Evolutionary conservation across 176 grass and related monocot genomes (phyloP), one percentile per base, ranked within the genome.

Genomic region (Carex cristatella): DNA sequence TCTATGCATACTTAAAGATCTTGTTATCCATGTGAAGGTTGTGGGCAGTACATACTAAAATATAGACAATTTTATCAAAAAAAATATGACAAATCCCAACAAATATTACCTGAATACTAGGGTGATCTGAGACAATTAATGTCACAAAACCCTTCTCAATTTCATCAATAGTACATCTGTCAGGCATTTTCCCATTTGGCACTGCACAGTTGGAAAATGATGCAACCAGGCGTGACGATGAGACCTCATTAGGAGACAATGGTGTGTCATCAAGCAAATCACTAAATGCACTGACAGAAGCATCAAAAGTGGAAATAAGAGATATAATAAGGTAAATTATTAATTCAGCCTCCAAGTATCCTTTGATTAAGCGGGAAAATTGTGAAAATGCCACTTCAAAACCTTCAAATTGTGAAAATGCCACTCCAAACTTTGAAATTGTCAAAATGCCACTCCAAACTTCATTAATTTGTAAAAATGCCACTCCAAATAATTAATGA

Each of bases 261-360:
- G 94, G 91, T 69, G 79, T 90, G 55, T 97, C 94, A 66, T 97
- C 94, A 64, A 97, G 91, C 71, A 91, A 87, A 88, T 90, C 87
- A 65, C 83, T 88, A 70, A 97, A 97, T 72, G 88, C 88, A 74
- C 91, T 97, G 88, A 72, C 70, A 71, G 7, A 82, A 86, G 46
- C 66, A 80, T 9, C 12, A 56, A 6, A 14, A 87, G 37, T 70
- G 48, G 59, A 14, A 27, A 73, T 61, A 61, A 71, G 64, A 85
- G 15, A 79, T 42, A 65, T 88, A 33, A 13, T 70, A 57, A 68
- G 23, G 35, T 53, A n/a, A 77, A 30, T 51, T n/a, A 70, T 70
- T 31, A 13, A 75, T n/a, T 75, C 46, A 54, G 1, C 19, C 9
- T 30, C 9, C 16, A 54, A 54, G 72, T 76, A 55, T 55, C 10